These are phyloP conservation scores for Mucor sp. DNA, from an alignment of 371 early-diverging fungal species.

Conservation along the genomic window DNA sequence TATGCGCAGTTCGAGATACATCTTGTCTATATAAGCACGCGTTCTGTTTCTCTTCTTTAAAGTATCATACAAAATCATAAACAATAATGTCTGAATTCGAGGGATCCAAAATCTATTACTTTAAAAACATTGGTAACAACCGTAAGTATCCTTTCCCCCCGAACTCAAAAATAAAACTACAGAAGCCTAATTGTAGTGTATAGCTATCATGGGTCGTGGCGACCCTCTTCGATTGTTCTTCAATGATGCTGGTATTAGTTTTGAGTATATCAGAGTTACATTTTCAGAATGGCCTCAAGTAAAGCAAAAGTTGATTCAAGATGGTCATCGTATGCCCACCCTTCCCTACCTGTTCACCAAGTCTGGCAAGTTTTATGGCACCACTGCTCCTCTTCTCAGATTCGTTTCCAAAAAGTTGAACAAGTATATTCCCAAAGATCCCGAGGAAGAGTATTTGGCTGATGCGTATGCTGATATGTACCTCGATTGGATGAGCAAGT, in stretches of 20 bases:
- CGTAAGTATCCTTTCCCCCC: background rate
- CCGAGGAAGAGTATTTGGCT: conserved; percentile 24
- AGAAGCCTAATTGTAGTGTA: background rate
- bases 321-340: conserved; percentile 10
- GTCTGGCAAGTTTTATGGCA: conserved; percentile 26
- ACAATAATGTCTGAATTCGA: background rate
- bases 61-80: too few relatives aligned
- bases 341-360: conserved; percentile 23
- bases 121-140: background rate
- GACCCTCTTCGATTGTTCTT: conserved; percentile 27
- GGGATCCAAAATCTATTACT: conserved; percentile 2
- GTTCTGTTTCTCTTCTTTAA: too few relatives aligned
- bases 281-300: conserved; percentile 12
- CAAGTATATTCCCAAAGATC: conserved; percentile 24
- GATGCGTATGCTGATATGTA: conserved; percentile 22
- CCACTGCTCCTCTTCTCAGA: conserved; percentile 25
- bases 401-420: conserved; percentile 28
- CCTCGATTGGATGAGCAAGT: conserved; percentile 12
- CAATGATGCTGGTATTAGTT: conserved; percentile 29
- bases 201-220: conserved; percentile 26
- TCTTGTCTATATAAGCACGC: too few relatives aligned
- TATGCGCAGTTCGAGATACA: too few relatives aligned
- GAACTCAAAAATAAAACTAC: background rate
- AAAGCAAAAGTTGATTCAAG: conserved; percentile 12
- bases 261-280: conserved; percentile 20